Evolutionary conservation across 495 filamentous ascomycete species (phyloP), one percentile per base, ranked within the genome.

Genomic region (Durotheca rogersii): DNA sequence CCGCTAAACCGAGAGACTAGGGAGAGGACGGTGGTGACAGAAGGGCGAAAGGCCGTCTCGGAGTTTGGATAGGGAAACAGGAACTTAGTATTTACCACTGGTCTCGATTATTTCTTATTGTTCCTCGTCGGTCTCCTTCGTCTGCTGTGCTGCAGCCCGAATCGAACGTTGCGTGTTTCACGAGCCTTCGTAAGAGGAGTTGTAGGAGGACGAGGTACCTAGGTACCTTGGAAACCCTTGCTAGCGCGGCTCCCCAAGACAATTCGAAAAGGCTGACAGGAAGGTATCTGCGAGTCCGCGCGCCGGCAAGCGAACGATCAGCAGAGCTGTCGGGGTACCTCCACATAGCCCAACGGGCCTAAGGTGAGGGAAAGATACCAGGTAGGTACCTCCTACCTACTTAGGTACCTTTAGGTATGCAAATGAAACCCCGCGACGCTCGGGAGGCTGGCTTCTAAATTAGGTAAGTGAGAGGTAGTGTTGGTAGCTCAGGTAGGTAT

Each of bases 221-320:
- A n/a, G n/a, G n/a, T 2, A 58, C 19, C 48, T 45, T 14, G 5
- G 10, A n/a, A n/a, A 53, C 36, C 43, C 48, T 38, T 58, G 35
- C 40, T 58, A 58, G 55, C 55, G 55, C 55, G 55, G 55, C 55
- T 58, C 55, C 39, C n/a, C 34, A 52, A 58, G 42, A 57, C 41
- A 35, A 27, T 48, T 27, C n/a, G n/a, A 42, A 53, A 58, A 58
- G 55, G 55, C 55, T 58, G 55, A 58, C 35, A 49, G 23, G 23
- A 4, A 27, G 4, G 23, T 27, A 34, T 27, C 53, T 21, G 30
- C 53, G 21, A 41, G 36, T 38, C 31, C 51, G 47, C 51, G 47
- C 36, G 37, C 37, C 21, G 36, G 23, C 47, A 47, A 38, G 42
- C 32, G 18, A 17, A 41, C 14, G 47, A 48, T 51, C 38, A 53